A percentile compares a stretch with the other conserved stretches of the same genome.
phyloP scores from a whole-genome alignment of 352 stramenopile species.

The Thalassiosira exigua region DNA sequence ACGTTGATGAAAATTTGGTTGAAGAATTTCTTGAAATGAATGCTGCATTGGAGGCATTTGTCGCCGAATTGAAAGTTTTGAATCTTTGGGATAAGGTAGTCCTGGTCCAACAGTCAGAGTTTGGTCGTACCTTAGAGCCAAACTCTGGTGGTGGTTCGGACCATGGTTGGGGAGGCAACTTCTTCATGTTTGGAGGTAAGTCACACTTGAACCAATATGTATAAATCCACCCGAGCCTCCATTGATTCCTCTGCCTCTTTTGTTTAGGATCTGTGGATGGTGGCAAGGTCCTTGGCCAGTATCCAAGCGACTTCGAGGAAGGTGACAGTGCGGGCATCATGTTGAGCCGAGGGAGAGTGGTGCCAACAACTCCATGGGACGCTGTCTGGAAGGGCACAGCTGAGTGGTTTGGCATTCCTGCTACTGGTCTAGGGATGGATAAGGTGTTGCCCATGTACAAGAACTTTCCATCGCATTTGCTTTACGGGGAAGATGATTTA shows the following conservation, averaged over 20 bases:
- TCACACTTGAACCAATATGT: background rate
- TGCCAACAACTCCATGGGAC: slow-evolving; percentile 69
- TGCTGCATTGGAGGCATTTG: slow-evolving; percentile 62
- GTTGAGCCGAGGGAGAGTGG: slow-evolving; percentile 54
- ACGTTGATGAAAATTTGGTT: slow-evolving; percentile 40
- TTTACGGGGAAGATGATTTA: slow-evolving; percentile 5
- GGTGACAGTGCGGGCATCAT: slow-evolving; percentile 23
- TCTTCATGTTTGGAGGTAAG: slow-evolving; percentile 48
- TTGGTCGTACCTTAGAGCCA: slow-evolving; percentile 72
- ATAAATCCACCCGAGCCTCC: background rate
- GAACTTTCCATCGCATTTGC: slow-evolving; percentile 29
- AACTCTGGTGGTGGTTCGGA: slow-evolving; percentile 71
- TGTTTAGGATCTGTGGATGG: slow-evolving; percentile 49
- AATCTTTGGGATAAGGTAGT: slow-evolving; percentile 65
- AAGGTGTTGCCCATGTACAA: slow-evolving; percentile 52
- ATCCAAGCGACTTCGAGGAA: slow-evolving; percentile 50
- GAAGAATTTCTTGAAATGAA: slow-evolving; percentile 57
- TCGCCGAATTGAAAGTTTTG: slow-evolving; percentile 66
- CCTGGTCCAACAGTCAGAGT: slow-evolving; percentile 74
- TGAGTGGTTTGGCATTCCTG: slow-evolving; percentile 40
- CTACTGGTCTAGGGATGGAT: slow-evolving; percentile 16
- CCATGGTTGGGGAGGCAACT: slow-evolving; percentile 66
- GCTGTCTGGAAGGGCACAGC: slow-evolving; percentile 47
- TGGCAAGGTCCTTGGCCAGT: slow-evolving; percentile 50
- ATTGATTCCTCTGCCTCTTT: slow-evolving; percentile 23